Conservation (phyloP, 1,139 yeast species). For the Kluyveromyces sp. region DNA sequence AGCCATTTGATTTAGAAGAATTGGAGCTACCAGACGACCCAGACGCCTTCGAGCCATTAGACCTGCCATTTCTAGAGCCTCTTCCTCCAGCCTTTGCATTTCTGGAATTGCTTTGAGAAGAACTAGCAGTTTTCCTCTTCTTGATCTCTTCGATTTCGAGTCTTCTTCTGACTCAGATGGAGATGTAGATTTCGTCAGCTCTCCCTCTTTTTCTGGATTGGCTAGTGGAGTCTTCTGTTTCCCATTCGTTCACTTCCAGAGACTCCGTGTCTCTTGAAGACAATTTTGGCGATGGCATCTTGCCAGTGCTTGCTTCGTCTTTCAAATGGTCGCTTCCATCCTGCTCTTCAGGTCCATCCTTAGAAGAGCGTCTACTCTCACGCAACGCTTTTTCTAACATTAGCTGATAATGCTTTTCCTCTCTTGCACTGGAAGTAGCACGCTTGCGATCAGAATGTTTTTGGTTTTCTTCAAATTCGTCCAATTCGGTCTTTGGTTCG, state of each 20-base stretch:
- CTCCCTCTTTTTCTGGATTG: conserved; percentile 4
- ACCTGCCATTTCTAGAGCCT: background rate
- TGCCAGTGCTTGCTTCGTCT: background rate
- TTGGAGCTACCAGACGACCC: conserved; percentile 1
- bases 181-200: conserved; percentile 4
- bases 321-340: conserved; percentile 4
- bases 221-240: background rate
- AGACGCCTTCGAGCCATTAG: background rate
- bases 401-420: conserved; percentile 31
- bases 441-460: conserved; percentile 15
- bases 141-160: conserved; percentile 5
- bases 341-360: conserved; percentile 4
- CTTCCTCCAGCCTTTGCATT: conserved; percentile 1
- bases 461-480: conserved; percentile 5
- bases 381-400: conserved; percentile 31
- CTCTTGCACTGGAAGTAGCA: conserved; percentile 29
- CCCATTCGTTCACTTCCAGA: background rate
- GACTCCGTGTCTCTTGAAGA: conserved; percentile 1
- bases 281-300: background rate
- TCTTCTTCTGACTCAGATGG: conserved; percentile 11
- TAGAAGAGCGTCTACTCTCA: conserved; percentile 25
- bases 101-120: background rate
- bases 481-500: conserved; percentile 1
- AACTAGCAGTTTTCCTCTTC: conserved; percentile 1
- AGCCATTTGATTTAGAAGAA: conserved; percentile 1